These are phyloP conservation scores for Schizophyllum amplum DNA, from an alignment of 1,284 basidiomycete genomes.

Conservation along the genomic window DNA sequence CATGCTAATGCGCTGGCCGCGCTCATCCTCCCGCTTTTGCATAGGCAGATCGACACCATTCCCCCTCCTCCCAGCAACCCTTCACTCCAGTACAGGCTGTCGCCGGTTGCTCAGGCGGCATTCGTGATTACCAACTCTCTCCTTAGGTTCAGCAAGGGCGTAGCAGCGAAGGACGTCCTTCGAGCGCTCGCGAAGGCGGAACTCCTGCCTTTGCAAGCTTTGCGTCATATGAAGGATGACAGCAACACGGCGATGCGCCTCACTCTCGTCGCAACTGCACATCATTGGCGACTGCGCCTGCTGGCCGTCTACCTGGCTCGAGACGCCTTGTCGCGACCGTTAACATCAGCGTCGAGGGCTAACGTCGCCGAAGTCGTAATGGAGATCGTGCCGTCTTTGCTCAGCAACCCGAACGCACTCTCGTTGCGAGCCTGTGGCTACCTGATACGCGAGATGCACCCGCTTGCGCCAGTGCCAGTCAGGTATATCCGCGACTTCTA, in stretches of 20 bases:
- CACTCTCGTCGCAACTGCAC: slow-evolving; percentile 29
- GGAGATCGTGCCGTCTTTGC: slow-evolving; percentile 30
- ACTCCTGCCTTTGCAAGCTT: background rate
- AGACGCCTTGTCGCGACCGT: slow-evolving; percentile 23
- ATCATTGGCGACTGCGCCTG: slow-evolving; percentile 40
- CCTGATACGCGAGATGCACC: slow-evolving; percentile 24
- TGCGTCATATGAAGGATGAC: background rate
- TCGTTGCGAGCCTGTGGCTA: slow-evolving; percentile 22
- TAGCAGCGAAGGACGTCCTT: background rate
- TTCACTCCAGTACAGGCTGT: background rate
- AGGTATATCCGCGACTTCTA: slow-evolving; percentile 38
- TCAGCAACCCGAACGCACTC: slow-evolving; percentile 23
- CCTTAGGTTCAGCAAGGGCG: background rate
- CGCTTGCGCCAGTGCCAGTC: slow-evolving; percentile 27
- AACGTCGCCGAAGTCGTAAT: slow-evolving; percentile 23
- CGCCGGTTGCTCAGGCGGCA: background rate
- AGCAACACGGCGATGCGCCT: background rate
- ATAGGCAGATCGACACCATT: background rate
- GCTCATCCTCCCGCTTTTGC: background rate
- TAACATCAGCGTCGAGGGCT: slow-evolving; percentile 15
- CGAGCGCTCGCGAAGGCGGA: background rate
- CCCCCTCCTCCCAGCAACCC: background rate
- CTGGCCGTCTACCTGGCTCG: slow-evolving; percentile 20
- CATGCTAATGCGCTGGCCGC: too few relatives aligned
- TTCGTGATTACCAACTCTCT: background rate